Evolutionary conservation across 495 filamentous ascomycete genomes (phyloP).

Genomic region (Margaritispora aquatica): DNA sequence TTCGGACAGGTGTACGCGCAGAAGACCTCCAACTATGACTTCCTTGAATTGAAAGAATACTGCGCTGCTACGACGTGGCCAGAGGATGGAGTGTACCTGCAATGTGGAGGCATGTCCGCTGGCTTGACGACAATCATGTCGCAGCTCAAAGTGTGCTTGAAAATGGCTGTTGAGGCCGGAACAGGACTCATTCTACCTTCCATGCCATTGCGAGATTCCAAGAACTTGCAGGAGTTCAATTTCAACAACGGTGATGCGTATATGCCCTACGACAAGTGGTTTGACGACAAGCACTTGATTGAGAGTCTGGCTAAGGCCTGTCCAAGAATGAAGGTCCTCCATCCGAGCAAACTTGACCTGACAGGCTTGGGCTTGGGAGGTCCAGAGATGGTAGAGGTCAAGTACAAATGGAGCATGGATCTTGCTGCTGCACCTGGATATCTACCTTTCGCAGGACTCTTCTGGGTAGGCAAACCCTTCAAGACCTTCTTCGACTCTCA

Average conservation of each 20-base stretch:
- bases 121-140: conserved; percentile 26
- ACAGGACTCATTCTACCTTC: conserved; percentile 18
- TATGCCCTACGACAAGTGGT: conserved; percentile 25
- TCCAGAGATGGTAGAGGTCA: too few relatives aligned
- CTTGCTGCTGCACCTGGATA: conserved; percentile 15
- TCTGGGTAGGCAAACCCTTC: conserved; percentile 23
- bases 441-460: conserved; percentile 10
- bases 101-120: conserved; percentile 21
- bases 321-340: conserved; percentile 23
- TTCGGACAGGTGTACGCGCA: conserved; percentile 23
- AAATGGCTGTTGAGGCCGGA: conserved; percentile 23
- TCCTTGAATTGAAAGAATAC: conserved; percentile 6
- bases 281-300: conserved; percentile 21
- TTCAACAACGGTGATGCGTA: conserved; percentile 22
- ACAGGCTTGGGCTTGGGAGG: too few relatives aligned
- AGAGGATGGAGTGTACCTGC: conserved; percentile 17
- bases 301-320: conserved; percentile 11
- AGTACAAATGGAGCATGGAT: conserved; percentile 15
- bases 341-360: conserved; percentile 14
- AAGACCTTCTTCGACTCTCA: conserved; percentile 18
- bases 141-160: conserved; percentile 26
- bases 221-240: conserved; percentile 23
- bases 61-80: conserved; percentile 16
- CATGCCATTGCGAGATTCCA: conserved; percentile 26
- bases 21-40: conserved; percentile 5